phyloP scores from a whole-genome alignment of 1,284 basidiomycete genomes.

The Neolentinus lepideus region DNA sequence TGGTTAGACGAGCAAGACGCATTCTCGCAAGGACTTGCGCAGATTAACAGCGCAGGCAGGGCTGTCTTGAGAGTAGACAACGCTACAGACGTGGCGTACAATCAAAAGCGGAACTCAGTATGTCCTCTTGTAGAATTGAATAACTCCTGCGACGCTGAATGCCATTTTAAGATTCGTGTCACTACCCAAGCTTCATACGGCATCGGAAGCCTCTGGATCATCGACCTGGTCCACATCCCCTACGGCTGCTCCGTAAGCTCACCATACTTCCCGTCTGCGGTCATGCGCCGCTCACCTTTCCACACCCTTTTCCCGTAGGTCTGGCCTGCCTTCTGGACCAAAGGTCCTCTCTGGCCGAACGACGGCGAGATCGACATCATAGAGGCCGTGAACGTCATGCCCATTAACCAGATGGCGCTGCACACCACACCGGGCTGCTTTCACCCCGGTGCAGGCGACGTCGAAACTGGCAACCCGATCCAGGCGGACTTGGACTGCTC shows the following conservation, averaged over 20 bases:
- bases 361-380: slow-evolving; percentile 31
- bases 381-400: slow-evolving; percentile 24
- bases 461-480: slow-evolving; percentile 20
- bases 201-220: slow-evolving; percentile 38
- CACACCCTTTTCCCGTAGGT: slow-evolving; percentile 8
- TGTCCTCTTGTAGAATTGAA: slow-evolving; percentile 18
- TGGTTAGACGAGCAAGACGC: slow-evolving; percentile 42
- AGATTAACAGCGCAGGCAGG: not conserved
- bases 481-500: slow-evolving; percentile 14
- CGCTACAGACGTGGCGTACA: slow-evolving; percentile 34
- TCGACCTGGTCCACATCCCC: slow-evolving; percentile 42
- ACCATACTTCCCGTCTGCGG: not conserved
- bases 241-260: slow-evolving; percentile 55
- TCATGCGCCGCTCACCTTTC: not conserved
- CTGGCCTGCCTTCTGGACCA: slow-evolving; percentile 36
- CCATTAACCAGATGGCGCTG: slow-evolving; percentile 54
- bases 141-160: not conserved
- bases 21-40: not conserved
- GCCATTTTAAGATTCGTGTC: slow-evolving; percentile 35
- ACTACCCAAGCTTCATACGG: slow-evolving; percentile 44
- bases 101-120: slow-evolving; percentile 50
- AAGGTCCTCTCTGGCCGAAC: slow-evolving; percentile 36
- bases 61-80: slow-evolving; percentile 52
- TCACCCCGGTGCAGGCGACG: slow-evolving; percentile 16
- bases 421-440: slow-evolving; percentile 38